Base-by-base conservation (phyloP, 2,329 filamentous ascomycete genomes). In the Huntiella bhutanensis region DNA sequence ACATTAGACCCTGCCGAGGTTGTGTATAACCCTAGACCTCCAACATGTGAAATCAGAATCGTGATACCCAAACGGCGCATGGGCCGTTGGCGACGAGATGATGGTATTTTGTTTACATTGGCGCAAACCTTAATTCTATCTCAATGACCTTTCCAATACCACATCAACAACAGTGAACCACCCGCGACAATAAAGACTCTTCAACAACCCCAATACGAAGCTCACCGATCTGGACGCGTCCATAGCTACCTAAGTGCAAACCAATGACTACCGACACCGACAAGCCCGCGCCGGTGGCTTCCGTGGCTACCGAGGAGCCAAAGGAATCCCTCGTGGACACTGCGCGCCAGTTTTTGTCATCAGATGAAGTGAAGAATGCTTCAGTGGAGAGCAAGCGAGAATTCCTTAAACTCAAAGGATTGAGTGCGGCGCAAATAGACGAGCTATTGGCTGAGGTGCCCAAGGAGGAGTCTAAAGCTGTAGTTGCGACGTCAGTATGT, bases 331-430 rank as follows among this genome's bases (percentile, higher is more conserved):
- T 55, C 33, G 54, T 66, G 33, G 75, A 84, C 12, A 75, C 85
- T 56, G 85, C 86, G 22, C 69, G 71, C 38, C 73, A 68, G 45
- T 95, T 94, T 57, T 70, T 95, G 3, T 67, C 82, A 43, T 80
- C 92, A 50, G 75, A 82, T 5, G 67, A 70, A 15, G 82, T 94
- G 48, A 75, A 71, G 49, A 65, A 79, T 59, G 75, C 80, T 33
- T 68, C 80, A 0, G 68, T 69, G 39, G 79, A 83, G 47, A 78
- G 76, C 60, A 93, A 93, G 64, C 66, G 72, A 15, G 71, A 73
- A 5, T 94, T 94, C 54, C 64, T 95, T 1, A 70, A 77, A 55
- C 74, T 73, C 43, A 95, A 95, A 59, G 83, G 83, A 3, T 64
- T 94, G 5, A 64, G 63, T 3, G 64, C 71, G 4, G 66, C 70